phyloP scores from a whole-genome alignment of 352 stramenopile genomes.

The Phytophthora cactorum region DNA sequence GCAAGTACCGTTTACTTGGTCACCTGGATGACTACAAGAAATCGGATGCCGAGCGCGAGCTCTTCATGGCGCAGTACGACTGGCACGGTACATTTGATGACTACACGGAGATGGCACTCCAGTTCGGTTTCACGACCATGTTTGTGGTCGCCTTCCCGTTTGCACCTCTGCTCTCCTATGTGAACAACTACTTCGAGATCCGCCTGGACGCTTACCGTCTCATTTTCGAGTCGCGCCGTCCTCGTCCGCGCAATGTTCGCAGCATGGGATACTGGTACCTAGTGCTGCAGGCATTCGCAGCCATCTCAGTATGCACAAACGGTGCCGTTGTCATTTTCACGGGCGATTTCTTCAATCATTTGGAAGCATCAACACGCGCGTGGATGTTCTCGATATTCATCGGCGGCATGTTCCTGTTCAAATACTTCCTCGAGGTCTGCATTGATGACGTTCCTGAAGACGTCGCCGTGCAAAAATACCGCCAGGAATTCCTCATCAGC shows the following conservation, averaged over 20 bases:
- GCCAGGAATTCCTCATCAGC: constrained; percentile 86
- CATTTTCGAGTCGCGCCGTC: constrained; percentile 78
- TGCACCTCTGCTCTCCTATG: constrained; percentile 90
- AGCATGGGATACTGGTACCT: constrained; percentile 94
- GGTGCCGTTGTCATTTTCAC: constrained; percentile 94
- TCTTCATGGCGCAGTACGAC: constrained; percentile 85
- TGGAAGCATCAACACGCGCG: constrained; percentile 58
- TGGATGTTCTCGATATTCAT: constrained; percentile 88
- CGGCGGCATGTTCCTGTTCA: constrained; percentile 85
- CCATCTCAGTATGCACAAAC: constrained; percentile 94
- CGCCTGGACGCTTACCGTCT: constrained; percentile 90
- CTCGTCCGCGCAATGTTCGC: constrained; percentile 79
- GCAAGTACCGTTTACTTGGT: constrained; percentile 67
- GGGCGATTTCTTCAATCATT: constrained; percentile 73
- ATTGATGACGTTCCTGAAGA: constrained; percentile 81
- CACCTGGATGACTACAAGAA: constrained; percentile 52
- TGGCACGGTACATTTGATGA: constrained; percentile 91
- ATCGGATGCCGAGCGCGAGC: constrained; percentile 68
- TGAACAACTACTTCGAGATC: constrained; percentile 95
- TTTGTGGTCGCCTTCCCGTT: constrained; percentile 95
- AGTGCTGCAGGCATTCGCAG: constrained; percentile 90
- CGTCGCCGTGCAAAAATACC: constrained; percentile 74
- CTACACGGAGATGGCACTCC: constrained; percentile 93
- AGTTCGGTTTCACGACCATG: constrained; percentile 90
- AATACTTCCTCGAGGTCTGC: constrained; percentile 73